Conservation (phyloP, 129 eudicot genomes). For the Kitagawia praeruptora region DNA sequence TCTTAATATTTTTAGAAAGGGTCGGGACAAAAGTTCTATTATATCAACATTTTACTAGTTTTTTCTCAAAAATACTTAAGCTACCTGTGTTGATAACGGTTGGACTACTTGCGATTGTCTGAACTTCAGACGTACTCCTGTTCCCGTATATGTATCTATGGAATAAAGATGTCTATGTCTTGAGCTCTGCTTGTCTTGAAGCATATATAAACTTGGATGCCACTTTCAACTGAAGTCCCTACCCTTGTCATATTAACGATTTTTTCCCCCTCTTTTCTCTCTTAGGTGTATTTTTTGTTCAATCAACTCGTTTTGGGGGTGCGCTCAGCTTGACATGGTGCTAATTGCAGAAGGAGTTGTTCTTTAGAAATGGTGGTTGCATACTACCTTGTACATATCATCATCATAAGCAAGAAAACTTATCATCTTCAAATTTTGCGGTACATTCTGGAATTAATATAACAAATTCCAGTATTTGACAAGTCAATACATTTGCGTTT, state of each 20-base stretch:
- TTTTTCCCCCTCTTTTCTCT: background rate
- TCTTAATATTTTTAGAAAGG: too few relatives aligned
- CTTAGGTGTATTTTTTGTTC: background rate
- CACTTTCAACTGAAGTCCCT: background rate
- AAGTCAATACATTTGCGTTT: too few relatives aligned
- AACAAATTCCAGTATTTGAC: too few relatives aligned
- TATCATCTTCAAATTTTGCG: background rate
- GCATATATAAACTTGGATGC: background rate
- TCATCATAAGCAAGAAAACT: background rate
- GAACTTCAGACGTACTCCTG: background rate
- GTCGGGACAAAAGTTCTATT: background rate
- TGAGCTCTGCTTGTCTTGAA: background rate
- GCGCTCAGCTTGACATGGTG: too few relatives aligned
- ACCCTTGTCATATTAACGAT: background rate
- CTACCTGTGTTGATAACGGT: background rate
- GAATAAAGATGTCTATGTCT: background rate
- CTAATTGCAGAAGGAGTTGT: too few relatives aligned
- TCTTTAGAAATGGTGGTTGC: too few relatives aligned
- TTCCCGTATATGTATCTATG: background rate
- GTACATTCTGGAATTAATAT: background rate
- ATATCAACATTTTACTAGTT: background rate
- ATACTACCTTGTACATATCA: background rate
- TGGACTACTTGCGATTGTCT: background rate
- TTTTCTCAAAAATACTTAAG: background rate
- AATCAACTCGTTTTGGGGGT: background rate